Evolutionary conservation across 345 rosid species (phyloP), one percentile per base, ranked within the genome.

Genomic region (Populus euphratica): DNA sequence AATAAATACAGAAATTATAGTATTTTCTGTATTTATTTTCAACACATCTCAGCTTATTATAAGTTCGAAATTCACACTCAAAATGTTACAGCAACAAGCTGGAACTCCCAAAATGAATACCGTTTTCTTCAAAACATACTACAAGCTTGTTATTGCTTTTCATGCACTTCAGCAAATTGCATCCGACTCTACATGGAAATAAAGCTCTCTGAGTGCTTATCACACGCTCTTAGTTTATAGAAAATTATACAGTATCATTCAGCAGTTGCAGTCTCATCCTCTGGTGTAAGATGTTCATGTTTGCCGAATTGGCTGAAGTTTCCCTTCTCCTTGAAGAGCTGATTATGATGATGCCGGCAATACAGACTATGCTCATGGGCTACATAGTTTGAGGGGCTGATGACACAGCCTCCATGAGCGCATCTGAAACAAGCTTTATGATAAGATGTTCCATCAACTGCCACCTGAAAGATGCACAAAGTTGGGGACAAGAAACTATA

Each of bases 391-490:
- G 93, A 87, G 0, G 92, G 89, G 81, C 92, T 91, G 74, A 91
- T 87, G 23, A 89, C 79, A 54, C 93, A 91, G 21, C 96, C 92
- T 72, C 96, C 96, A 16, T 89, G 92, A 23, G 80, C 78, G 80
- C 96, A 91, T 80, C 92, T 89, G 92, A 91, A 91, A 77, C 96
- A 91, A 36, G 85, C 78, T 79, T 77, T 90, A 72, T 91, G 96
- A 75, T 90, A 89, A 17, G 90, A 86, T 10, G 84, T 85, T 16
- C 93, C 92, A 62, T 91, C 96, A 3, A 86, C 92, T 18, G 92
- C 86, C 85, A 91, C 96, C 93, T 91, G 86, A 80, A 72, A 72
- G 39, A 41, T 69, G 31, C 76, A 83, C 11, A 54, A 36, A 47
- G 6, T 74, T 81, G 29, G 50, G 38, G 67, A 16, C 33, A 47